Base-by-base conservation (phyloP, 352 stramenopile genomes). In the Phytophthora tubulina region DNA sequence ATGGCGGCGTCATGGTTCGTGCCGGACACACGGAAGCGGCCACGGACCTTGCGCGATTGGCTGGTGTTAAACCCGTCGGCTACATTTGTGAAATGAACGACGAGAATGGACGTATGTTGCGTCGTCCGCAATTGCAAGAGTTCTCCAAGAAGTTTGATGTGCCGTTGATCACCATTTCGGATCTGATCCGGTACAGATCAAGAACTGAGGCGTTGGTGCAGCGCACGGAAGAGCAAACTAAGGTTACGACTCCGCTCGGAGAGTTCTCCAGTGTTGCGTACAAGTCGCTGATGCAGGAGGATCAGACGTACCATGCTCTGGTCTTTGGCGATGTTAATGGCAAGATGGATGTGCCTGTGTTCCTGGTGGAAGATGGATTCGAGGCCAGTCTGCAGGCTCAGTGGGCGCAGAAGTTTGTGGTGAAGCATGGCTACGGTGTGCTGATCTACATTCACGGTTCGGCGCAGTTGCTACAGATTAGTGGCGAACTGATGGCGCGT, bases 11-110 rank as follows among this genome's bases (percentile, higher is more conserved):
- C 35, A 76, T 96, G 59, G 76, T 85, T 45, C 89, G 87, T 58
- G 93, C 96, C 45, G 98, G 98, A 14, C 98, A 99, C 79, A 99
- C 98, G 4, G 98, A 99, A 76, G 97, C 97, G 2, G 94, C 96
- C 10, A 91, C 99, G 30, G 97, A 99, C 81, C 89, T 99, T 27
- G 85, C 97, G 6, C 75, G 90, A 17, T 78, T 99, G 11, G 96
- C 98, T 32, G 97, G 97, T 17, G 82, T 86, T 15, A 73, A 74
- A 45, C 96, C 97, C 1, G 80, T 93, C 10, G 97, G 87, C 17
- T 96, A 89, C 75, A 93, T 99, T 64, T 95, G 89, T 70, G 89
- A 96, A 63, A 92, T 96, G 67, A 96, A 91, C 65, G 88, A 95
- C 67, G 78, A 93, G 13, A 72, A 91, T n/a, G 90, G 80, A 10